Conservation (phyloP, 1,139 yeast species). For the Blastobotrys elegans region DNA sequence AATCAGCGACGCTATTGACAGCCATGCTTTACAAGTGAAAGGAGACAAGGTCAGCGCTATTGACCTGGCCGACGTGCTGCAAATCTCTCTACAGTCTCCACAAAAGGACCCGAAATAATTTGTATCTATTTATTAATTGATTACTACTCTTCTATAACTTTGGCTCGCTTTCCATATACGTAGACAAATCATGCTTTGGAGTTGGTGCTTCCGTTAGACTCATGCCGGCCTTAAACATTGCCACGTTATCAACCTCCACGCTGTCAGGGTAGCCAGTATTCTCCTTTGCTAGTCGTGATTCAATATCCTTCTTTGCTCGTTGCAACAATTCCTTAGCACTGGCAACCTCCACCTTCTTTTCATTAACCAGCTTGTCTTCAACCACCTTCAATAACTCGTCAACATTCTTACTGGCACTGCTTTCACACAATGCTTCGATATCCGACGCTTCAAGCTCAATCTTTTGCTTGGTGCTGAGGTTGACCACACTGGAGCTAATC, state of each 20-base stretch:
- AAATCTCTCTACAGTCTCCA: constrained; percentile 1
- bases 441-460: constrained; percentile 36
- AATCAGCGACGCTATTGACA: not conserved
- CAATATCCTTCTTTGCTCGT: constrained; percentile 16
- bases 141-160: constrained; percentile 4
- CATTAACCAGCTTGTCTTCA: constrained; percentile 3
- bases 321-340: constrained; percentile 17
- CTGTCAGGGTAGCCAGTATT: constrained; percentile 23
- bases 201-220: constrained; percentile 32
- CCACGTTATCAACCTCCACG: constrained; percentile 23
- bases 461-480: constrained; percentile 72
- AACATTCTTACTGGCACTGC: constrained; percentile 16
- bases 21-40: not conserved
- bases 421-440: constrained; percentile 20
- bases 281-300: constrained; percentile 11
- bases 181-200: constrained; percentile 30
- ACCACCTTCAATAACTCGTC: constrained; percentile 5
- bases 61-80: not conserved
- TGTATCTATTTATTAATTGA: not conserved
- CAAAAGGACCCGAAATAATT: constrained; percentile 1
- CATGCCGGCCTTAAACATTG: constrained; percentile 30
- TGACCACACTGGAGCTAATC: constrained; percentile 23
- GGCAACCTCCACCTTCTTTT: constrained; percentile 6
- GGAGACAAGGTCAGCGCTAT: constrained; percentile 1
- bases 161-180: constrained; percentile 18